A percentile compares a stretch with the other conserved stretches of the same genome.
These are phyloP conservation scores for Xylogone sp. DNA, from an alignment of 2,329 filamentous ascomycete genomes.

Conservation along the genomic window DNA sequence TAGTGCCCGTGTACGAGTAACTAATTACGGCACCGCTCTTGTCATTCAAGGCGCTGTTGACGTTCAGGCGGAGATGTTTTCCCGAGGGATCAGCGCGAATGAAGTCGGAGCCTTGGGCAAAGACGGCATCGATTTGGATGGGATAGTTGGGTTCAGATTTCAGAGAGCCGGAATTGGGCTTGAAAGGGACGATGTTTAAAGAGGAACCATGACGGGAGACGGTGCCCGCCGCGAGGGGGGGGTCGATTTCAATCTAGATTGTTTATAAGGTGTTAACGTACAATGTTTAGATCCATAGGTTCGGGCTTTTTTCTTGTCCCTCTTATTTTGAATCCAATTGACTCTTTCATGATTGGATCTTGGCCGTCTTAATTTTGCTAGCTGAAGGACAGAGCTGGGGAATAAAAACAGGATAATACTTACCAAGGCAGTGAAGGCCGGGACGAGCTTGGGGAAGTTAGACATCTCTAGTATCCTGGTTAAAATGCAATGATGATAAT, in stretches of 20 bases:
- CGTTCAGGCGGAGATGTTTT: conserved; percentile 34
- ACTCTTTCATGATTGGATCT: background rate
- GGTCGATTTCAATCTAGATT: conserved; percentile 31
- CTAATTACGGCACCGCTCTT: conserved; percentile 31
- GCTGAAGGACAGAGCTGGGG: too few species aligned
- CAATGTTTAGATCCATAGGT: background rate
- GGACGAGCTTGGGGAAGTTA: conserved; percentile 33
- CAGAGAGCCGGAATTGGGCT: conserved; percentile 24
- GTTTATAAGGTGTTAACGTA: conserved; percentile 11
- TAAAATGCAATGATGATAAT: background rate
- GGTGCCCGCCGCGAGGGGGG: conserved; percentile 21
- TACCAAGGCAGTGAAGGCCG: conserved; percentile 35
- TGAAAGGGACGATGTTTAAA: conserved; percentile 30
- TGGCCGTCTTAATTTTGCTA: background rate
- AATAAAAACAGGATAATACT: conserved; percentile 11
- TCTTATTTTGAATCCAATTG: background rate
- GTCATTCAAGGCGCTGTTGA: conserved; percentile 33
- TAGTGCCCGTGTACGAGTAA: conserved; percentile 36
- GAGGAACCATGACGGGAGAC: conserved; percentile 28
- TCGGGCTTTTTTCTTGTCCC: background rate
- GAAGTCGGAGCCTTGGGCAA: conserved; percentile 37
- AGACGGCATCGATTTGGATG: conserved; percentile 32
- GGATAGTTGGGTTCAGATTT: conserved; percentile 33
- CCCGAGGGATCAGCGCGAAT: conserved; percentile 35
- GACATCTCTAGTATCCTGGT: too few species aligned